A percentile compares a stretch with the other conserved stretches of the same genome.
These are phyloP conservation scores for Aureobasidium sp. DNA, from an alignment of 2,329 filamentous ascomycete species.

Conservation along the genomic window DNA sequence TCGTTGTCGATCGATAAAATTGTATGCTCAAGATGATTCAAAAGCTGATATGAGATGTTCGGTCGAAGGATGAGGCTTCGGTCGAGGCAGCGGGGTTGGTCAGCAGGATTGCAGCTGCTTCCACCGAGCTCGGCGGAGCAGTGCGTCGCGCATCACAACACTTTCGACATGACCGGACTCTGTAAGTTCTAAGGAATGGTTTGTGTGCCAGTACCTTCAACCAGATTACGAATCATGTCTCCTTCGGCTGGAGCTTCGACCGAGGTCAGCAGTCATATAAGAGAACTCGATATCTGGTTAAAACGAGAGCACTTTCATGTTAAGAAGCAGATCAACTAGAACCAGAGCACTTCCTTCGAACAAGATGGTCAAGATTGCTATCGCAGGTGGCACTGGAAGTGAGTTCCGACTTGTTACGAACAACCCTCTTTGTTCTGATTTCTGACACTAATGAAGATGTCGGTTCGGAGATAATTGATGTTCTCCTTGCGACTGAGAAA, in stretches of 20 bases:
- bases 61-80: background rate
- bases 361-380: background rate
- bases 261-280: background rate
- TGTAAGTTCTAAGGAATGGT: background rate
- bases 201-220: background rate
- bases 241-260: background rate
- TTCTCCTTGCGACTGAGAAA: background rate
- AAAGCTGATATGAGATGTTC: background rate
- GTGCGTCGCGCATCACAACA: background rate
- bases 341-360: background rate
- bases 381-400: background rate
- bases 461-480: background rate
- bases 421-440: background rate
- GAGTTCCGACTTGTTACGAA: background rate
- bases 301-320: background rate
- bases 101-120: background rate
- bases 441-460: background rate
- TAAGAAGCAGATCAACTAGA: background rate
- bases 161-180: background rate
- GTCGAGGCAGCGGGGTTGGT: background rate
- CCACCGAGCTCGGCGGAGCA: background rate
- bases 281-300: background rate
- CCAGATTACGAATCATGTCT: background rate
- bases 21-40: too few species aligned
- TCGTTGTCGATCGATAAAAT: too few species aligned